Base-by-base conservation (phyloP, 441 rosid species). In the Kokia cookei region DNA sequence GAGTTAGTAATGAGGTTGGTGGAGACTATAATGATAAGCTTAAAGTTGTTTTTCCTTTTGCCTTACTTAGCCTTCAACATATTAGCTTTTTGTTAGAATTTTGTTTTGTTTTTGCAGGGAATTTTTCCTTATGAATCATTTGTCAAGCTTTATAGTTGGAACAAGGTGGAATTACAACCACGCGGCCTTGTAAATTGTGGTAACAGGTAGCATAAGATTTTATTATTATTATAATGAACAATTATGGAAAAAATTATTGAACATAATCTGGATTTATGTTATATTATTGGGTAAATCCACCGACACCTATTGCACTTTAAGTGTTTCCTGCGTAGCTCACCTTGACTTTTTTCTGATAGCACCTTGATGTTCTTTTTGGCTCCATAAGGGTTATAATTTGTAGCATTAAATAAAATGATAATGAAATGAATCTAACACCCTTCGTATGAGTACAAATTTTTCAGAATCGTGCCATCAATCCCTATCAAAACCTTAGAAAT, bases 161-260 rank as follows among this genome's bases (percentile, higher is more conserved):
- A 83, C 80, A 91, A 90, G 81, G 84, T 73, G 67, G 97, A 91
- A 81, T 77, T 92, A 76, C 86, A 77, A 78, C 98, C 99, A 32
- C 86, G 89, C 80, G 99, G 99, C 64, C 91, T 96, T 67, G 82
- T 85, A 77, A 96, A 96, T 75, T 87, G 95, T 75, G 97, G 98
- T 40, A 96, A 93, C 82, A 96, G 96, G 99, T 96, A 80, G 79
- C 63, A 65, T 43, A 10, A 27, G 29, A 40, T 26, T 47, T 43
- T 15, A 47, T n/a, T 42, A 60, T 40, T 19, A 53, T 69, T 24
- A 19, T 40, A 9, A 45, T 26, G 4, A 48, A 68, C 15, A 45
- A 42, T 64, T 43, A 19, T 60, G 47, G 15, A 6, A 58, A 67
- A 69, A 69, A 47, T 58, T 35, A 10, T n/a, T 27, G 48, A 19